Evolutionary conservation across 345 rosid species (phyloP), one percentile per base, ranked within the genome.

Genomic region (Psidium guajava): DNA sequence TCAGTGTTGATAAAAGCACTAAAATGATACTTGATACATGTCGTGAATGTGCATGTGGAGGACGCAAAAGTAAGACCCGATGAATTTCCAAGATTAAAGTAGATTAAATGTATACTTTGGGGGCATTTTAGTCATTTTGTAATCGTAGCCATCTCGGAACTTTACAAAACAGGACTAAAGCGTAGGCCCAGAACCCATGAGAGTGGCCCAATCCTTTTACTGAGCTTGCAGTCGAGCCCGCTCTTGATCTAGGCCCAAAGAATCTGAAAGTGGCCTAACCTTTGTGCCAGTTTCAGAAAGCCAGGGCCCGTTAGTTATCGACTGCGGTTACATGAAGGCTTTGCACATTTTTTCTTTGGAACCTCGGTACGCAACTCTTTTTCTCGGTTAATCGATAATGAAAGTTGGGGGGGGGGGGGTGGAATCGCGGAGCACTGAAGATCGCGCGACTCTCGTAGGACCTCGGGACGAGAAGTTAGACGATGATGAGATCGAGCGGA

Each of bases 311-410:
- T 16, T 3, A 7, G 25, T 8, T 55, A 54, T 20, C 25, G 24
- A 54, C 15, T 24, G 2, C 11, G 24, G 57, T 54, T 54, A 7
- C 24, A 21, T 8, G 25, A 54, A 21, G 3, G 58, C 58, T 55
- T 22, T 64, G 42, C 28, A 61, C 21, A 1, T 36, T 15, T 1
- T 1, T 28, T 15, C 0, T 64, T 64, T 7, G 42, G 18, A 61
- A 28, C 42, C 42, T 64, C 1, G 11, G 22, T 3, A 15, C 21
- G 75, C 3, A 4, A 64, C 42, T 28, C 22, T 3, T 64, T 59
- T 64, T 28, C 42, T 64, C 2, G 36, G 11, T 28, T 28, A 28
- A 61, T 61, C 11, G 40, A 1, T 4, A 3, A 0, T 1, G 0
- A 8, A 28, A 61, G 1, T 61, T 61, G 18, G 42, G n/a, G n/a